Evolutionary conservation across 2,329 filamentous ascomycete species (phyloP).

Genomic region (Alternaria longipes): DNA sequence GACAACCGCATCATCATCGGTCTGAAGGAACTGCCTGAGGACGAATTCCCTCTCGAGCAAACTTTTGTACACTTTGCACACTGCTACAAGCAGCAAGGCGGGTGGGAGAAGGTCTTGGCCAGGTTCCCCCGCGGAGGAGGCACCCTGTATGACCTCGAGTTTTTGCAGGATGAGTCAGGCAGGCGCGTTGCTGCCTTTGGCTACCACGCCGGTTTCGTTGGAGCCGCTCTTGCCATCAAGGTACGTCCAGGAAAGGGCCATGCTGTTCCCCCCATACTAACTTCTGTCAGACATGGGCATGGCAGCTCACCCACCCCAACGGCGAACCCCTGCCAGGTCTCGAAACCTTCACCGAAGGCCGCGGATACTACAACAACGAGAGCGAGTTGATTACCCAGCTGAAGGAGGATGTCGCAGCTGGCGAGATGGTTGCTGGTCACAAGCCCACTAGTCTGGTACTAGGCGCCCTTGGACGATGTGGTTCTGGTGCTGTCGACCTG

Average conservation of each 20-base stretch:
- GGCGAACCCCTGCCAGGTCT: constrained; percentile 72
- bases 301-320: constrained; percentile 76
- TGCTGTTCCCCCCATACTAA: constrained; percentile 9
- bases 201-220: constrained; percentile 58
- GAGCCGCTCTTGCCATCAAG: constrained; percentile 58
- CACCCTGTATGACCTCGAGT: constrained; percentile 85
- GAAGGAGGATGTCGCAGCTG: constrained; percentile 73
- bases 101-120: constrained; percentile 79
- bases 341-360: constrained; percentile 59
- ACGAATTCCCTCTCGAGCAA: constrained; percentile 50
- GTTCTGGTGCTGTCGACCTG: constrained; percentile 82
- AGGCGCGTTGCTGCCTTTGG: constrained; percentile 77
- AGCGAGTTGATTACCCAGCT: constrained; percentile 76
- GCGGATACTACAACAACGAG: constrained; percentile 76
- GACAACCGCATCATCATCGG: constrained; percentile 53
- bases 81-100: constrained; percentile 55
- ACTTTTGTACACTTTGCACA: constrained; percentile 55
- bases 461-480: constrained; percentile 80
- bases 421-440: constrained; percentile 71
- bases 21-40: constrained; percentile 54
- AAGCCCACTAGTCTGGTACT: constrained; percentile 83
- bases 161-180: constrained; percentile 77
- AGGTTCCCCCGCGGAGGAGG: constrained; percentile 81
- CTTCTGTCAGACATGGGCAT: constrained; percentile 74
- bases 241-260: constrained; percentile 20